phyloP scores from a whole-genome alignment of 2,329 filamentous ascomycete genomes.

The Emergomyces orientalis region DNA sequence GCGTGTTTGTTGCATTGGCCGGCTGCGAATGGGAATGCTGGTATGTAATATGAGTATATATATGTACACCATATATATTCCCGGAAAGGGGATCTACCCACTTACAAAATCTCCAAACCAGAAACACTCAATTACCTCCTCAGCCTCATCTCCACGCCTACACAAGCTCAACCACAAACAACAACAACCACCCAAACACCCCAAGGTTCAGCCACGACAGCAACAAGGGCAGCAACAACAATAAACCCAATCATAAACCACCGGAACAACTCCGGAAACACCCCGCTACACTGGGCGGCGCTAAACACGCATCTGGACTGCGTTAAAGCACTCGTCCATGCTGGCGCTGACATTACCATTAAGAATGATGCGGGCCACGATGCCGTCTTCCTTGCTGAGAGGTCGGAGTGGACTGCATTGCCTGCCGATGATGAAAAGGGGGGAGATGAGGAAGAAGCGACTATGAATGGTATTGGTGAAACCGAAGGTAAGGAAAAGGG shows the following conservation, averaged over 20 bases:
- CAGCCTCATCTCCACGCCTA: constrained; percentile 28
- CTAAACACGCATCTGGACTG: constrained; percentile 76
- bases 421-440: constrained; percentile 8
- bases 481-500: constrained; percentile 13
- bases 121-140: constrained; percentile 43
- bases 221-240: constrained; percentile 16
- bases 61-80: constrained; percentile 13
- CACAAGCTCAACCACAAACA: neutral
- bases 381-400: constrained; percentile 63
- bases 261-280: constrained; percentile 77
- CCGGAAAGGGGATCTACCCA: neutral
- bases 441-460: constrained; percentile 18
- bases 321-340: constrained; percentile 66
- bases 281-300: constrained; percentile 86
- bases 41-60: constrained; percentile 40
- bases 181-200: constrained; percentile 9
- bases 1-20: constrained; percentile 69
- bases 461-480: constrained; percentile 13
- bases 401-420: constrained; percentile 56
- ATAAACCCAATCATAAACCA: constrained; percentile 33
- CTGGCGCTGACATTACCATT: constrained; percentile 66
- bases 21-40: constrained; percentile 75
- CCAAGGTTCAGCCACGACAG: neutral
- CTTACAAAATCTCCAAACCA: constrained; percentile 14
- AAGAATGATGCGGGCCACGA: constrained; percentile 80